Conservation (phyloP, 306 rosid species). For the Glycine soja region DNA sequence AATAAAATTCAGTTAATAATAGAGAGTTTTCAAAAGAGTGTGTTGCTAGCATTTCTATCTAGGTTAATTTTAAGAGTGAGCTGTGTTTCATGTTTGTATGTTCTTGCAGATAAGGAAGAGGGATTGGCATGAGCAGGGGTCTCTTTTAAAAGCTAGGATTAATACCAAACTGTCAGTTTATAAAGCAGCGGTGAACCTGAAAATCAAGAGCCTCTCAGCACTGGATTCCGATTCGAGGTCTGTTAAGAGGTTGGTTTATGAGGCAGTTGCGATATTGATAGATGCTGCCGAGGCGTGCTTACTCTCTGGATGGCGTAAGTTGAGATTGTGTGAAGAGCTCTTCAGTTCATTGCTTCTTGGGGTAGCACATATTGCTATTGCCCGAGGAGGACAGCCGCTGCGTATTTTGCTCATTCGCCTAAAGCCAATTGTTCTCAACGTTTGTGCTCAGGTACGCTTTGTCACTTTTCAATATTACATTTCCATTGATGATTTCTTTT, state of each 20-base stretch:
- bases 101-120: slow-evolving; percentile 88
- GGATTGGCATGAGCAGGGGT: slow-evolving; percentile 95
- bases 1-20: background rate
- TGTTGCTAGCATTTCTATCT: slow-evolving; percentile 11
- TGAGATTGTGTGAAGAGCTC: slow-evolving; percentile 90
- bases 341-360: slow-evolving; percentile 80
- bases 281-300: slow-evolving; percentile 98
- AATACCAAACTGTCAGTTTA: slow-evolving; percentile 81
- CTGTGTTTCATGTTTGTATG: slow-evolving; percentile 36
- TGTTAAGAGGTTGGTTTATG: slow-evolving; percentile 85
- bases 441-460: slow-evolving; percentile 81
- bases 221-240: slow-evolving; percentile 80
- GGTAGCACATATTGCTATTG: slow-evolving; percentile 80
- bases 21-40: background rate
- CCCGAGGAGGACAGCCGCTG: slow-evolving; percentile 92
- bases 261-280: slow-evolving; percentile 87
- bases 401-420: slow-evolving; percentile 95
- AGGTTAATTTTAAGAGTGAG: slow-evolving; percentile 35
- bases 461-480: slow-evolving; percentile 34
- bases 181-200: slow-evolving; percentile 76
- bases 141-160: slow-evolving; percentile 81
- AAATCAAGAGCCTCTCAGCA: slow-evolving; percentile 69
- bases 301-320: slow-evolving; percentile 90
- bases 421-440: slow-evolving; percentile 87
- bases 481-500: slow-evolving; percentile 26